A percentile compares a stretch with the other conserved stretches of the same genome.
Conservation (phyloP, 139 green algal species). For the Trebouxia sp. region DNA sequence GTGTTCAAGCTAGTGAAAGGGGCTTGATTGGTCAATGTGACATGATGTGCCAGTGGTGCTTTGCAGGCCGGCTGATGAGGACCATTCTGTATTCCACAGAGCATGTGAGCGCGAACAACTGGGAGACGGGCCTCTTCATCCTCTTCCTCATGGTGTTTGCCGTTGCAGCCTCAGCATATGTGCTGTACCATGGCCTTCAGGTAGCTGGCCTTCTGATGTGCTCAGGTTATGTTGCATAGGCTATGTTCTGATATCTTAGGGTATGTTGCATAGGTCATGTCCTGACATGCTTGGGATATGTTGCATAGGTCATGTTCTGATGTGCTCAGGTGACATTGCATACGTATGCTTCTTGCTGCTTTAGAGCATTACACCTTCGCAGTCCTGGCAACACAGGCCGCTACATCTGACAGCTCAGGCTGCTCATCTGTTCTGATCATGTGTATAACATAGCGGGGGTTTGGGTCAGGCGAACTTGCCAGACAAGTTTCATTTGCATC, state of each 20-base stretch:
- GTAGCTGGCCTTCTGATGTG: slow-evolving; percentile 27
- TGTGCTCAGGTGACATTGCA: too few relatives aligned
- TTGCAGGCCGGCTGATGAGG: slow-evolving; percentile 88
- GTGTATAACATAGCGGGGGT: too few relatives aligned
- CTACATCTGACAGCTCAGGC: too few relatives aligned
- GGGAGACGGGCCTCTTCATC: slow-evolving; percentile 96
- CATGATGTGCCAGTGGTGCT: background rate
- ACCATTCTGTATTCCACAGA: slow-evolving; percentile 97
- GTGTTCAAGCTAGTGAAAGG: background rate
- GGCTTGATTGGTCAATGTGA: background rate
- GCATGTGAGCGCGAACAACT: slow-evolving; percentile 91
- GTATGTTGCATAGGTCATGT: too few relatives aligned
- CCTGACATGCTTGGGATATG: too few relatives aligned
- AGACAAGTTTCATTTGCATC: too few relatives aligned
- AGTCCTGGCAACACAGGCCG: too few relatives aligned
- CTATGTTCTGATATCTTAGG: background rate
- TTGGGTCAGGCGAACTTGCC: too few relatives aligned
- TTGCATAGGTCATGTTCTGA: too few relatives aligned
- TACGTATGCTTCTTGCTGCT: too few relatives aligned
- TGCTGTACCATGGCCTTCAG: slow-evolving; percentile 80
- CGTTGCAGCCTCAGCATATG: slow-evolving; percentile 83
- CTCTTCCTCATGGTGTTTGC: slow-evolving; percentile 97
- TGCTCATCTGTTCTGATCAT: too few relatives aligned
- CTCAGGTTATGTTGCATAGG: background rate
- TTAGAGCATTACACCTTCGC: too few relatives aligned